A percentile compares a stretch with the other conserved stretches of the same genome.
Evolutionary conservation across 768 basidiomycete genomes (phyloP).

Genomic region (Termitomyces sp.): DNA sequence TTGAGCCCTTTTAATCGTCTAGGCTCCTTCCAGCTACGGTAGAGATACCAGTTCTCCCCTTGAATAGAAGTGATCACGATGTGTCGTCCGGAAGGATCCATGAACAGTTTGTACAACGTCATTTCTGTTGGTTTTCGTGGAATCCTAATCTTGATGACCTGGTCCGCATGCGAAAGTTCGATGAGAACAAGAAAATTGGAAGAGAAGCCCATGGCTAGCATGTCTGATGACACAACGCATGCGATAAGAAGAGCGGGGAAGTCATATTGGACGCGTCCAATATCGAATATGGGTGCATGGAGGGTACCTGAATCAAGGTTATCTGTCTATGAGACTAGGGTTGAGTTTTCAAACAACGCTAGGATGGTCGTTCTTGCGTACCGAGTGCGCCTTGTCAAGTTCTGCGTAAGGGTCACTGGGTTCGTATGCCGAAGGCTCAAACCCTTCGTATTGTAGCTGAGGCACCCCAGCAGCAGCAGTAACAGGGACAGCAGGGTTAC

Average conservation of each 20-base stretch:
- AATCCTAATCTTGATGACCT: constrained; percentile 77
- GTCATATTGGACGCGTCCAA: constrained; percentile 86
- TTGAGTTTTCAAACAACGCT: background rate
- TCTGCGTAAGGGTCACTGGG: constrained; percentile 45
- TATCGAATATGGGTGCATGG: constrained; percentile 67
- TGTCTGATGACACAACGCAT: constrained; percentile 82
- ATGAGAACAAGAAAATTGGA: constrained; percentile 83
- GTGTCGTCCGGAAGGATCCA: constrained; percentile 92
- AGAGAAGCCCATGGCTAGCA: constrained; percentile 78
- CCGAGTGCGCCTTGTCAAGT: constrained; percentile 32
- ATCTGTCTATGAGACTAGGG: constrained; percentile 18
- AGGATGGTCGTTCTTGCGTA: constrained; percentile 7
- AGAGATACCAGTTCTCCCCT: constrained; percentile 94
- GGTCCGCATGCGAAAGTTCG: constrained; percentile 83
- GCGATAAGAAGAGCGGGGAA: constrained; percentile 82
- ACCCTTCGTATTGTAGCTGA: constrained; percentile 80
- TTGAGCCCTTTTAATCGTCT: constrained; percentile 75
- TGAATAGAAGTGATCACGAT: constrained; percentile 80
- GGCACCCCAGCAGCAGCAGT: constrained; percentile 38
- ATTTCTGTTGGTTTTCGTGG: constrained; percentile 73
- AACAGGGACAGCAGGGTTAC: constrained; percentile 40
- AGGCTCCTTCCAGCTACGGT: constrained; percentile 77
- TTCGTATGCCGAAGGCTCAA: constrained; percentile 68
- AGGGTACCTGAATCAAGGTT: constrained; percentile 26
- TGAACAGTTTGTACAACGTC: constrained; percentile 78